Conservation (phyloP, 306 rosid genomes). For the peach (Prunus persica) region DNA sequence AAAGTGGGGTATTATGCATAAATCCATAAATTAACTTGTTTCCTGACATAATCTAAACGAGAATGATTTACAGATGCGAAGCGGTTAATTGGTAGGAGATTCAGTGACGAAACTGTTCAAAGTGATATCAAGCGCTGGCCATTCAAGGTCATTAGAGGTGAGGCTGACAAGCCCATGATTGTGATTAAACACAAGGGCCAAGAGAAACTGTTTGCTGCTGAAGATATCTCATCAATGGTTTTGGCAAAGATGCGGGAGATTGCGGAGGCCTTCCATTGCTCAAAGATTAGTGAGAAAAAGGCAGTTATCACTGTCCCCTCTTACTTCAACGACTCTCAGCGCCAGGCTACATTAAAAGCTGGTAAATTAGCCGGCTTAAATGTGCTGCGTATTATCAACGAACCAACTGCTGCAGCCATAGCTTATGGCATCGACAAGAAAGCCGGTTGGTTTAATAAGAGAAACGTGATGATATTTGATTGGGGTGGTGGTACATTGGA, state of each 20-base stretch:
- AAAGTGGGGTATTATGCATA: no score
- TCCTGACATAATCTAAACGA: no score
- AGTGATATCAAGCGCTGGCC: no score
- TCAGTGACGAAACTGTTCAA: no score
- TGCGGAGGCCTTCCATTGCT: not conserved
- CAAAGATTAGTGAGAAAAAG: not conserved
- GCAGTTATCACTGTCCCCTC: not conserved
- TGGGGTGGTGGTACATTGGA: constrained; percentile 8
- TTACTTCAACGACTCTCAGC: not conserved
- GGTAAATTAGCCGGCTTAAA: no score
- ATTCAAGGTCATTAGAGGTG: no score
- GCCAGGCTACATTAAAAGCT: no score
- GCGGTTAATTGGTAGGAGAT: not conserved
- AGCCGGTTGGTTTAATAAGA: not conserved
- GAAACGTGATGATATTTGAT: constrained; percentile 3
- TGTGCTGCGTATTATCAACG: no score
- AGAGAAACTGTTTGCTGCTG: not conserved
- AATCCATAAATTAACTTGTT: no score
- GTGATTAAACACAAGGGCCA: no score
- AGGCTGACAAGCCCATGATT: no score
- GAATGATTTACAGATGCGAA: not conserved
- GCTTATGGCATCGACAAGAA: constrained; percentile 9
- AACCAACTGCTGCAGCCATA: no score
- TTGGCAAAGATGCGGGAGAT: not conserved
- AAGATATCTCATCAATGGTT: not conserved